Evolutionary conservation across 345 rosid genomes (phyloP).

Genomic region (Salix suchowensis): DNA sequence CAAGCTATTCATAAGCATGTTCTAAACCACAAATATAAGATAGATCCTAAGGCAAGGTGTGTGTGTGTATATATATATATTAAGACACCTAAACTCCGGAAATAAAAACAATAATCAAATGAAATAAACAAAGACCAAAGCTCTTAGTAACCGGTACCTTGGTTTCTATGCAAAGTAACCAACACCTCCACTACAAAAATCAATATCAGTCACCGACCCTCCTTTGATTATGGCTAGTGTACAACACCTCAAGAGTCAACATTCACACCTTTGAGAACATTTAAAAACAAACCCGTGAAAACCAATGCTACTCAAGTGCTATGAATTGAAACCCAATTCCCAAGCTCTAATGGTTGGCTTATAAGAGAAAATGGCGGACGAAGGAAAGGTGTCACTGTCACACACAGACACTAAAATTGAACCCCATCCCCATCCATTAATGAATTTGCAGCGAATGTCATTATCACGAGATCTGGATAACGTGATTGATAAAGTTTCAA

Average conservation of each 20-base stretch:
- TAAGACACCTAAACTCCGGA: constrained; percentile 29
- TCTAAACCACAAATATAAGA: constrained; percentile 18
- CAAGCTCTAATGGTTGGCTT: constrained; percentile 3
- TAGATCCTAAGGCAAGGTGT: constrained; percentile 22
- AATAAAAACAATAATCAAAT: constrained; percentile 35
- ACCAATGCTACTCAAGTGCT: constrained; percentile 23
- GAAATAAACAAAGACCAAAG: constrained; percentile 23
- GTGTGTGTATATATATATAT: constrained; percentile 7
- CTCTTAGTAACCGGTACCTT: constrained; percentile 34
- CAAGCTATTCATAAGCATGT: constrained; percentile 18
- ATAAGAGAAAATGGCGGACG: constrained; percentile 42
- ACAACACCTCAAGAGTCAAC: constrained; percentile 20
- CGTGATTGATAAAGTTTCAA: neutral
- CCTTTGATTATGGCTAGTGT: constrained; percentile 35
- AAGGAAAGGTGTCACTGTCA: constrained; percentile 35
- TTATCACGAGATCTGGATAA: constrained; percentile 41
- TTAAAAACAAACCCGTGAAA: constrained; percentile 15
- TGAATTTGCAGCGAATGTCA: constrained; percentile 27
- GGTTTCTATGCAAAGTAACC: constrained; percentile 56
- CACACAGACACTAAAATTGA: neutral
- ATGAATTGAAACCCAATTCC: constrained; percentile 27
- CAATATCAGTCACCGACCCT: constrained; percentile 43
- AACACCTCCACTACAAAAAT: constrained; percentile 17
- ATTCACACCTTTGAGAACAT: constrained; percentile 20
- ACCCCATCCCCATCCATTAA: constrained; percentile 7